Conservation (phyloP, 2,329 filamentous ascomycete genomes). For the Aspergillus sp. region DNA sequence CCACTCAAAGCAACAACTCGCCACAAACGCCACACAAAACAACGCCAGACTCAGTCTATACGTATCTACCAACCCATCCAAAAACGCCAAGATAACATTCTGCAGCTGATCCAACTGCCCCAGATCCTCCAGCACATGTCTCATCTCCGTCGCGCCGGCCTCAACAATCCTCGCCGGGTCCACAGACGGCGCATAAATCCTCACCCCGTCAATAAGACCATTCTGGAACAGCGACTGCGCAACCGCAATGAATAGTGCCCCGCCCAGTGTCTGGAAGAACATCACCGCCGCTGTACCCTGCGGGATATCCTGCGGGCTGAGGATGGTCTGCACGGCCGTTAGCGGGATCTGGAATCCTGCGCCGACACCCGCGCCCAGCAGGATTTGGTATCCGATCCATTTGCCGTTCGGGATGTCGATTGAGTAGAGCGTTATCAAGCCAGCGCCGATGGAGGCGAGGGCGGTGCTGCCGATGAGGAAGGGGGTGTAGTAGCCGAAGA, state of each 20-base stretch:
- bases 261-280: constrained; percentile 41
- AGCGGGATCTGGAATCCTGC: constrained; percentile 38
- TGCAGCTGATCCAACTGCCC: constrained; percentile 3
- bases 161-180: not conserved
- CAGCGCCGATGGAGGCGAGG: constrained; percentile 40
- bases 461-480: constrained; percentile 39
- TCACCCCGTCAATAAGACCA: constrained; percentile 41
- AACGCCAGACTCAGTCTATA: constrained; percentile 11
- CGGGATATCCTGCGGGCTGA: constrained; percentile 33
- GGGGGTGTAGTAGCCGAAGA: constrained; percentile 18
- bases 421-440: constrained; percentile 42
- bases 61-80: not conserved
- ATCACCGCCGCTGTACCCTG: constrained; percentile 37
- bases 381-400: constrained; percentile 43
- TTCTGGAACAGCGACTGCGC: constrained; percentile 54
- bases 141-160: constrained; percentile 9
- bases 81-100: constrained; percentile 7
- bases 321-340: constrained; percentile 38
- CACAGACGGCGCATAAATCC: not conserved
- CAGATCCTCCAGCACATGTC: not conserved
- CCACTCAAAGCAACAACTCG: constrained; percentile 10
- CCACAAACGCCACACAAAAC: constrained; percentile 5
- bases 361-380: constrained; percentile 37
- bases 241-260: constrained; percentile 51
- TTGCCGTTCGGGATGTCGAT: constrained; percentile 30